Evolutionary conservation across 768 basidiomycete species (phyloP), one percentile per base, ranked within the genome.

Genomic region (Leccinum olivaceopallidum): DNA sequence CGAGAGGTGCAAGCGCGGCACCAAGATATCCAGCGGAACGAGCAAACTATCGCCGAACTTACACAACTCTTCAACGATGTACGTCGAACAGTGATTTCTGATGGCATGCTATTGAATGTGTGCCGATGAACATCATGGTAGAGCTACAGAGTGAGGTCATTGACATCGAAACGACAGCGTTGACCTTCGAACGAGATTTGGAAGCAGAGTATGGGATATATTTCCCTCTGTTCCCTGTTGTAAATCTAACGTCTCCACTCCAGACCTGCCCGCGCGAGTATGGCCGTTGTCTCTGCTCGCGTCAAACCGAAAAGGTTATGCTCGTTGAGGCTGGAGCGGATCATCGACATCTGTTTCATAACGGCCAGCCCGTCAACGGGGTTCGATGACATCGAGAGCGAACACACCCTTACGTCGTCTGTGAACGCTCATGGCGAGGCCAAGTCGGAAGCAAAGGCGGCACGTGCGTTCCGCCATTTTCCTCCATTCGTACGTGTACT

Each of bases 51-150:
- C 50, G 88, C 86, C n/a, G 94, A 98, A 76, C 85, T 98, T 50
- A 95, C 94, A 10, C 94, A 96, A 70, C 79, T 99, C 67, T 97
- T 98, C 80, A 94, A 94, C 71, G 96, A 99, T 71, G 93, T 94
- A 58, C 44, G 87, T 78, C 39, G 1, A 55, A 6, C 16, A 16
- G 4, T 13, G 39, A 18, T 39, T 36, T 55, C 18, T 42, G 5
- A 24, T 42, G 18, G 37, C 26, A 20, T 20, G 30, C 9, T 5
- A 22, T 42, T 60, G 32, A 72, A 37, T 18, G 59, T 57, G 50
- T 10, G 39, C 56, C 94, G 91, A 97, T 98, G 95, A 91, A 91
- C 64, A 87, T 95, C 64, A 80, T 96, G 59, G 94, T 98, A 24
- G 94, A 95, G 68, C 92, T 96, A 74, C 95, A 98, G 75, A 92